Percentiles rank a stretch among this genome's conserved stretches.
These are phyloP conservation scores for Camellia oleifera DNA, from an alignment of 179 eudicot species.

Conservation along the genomic window DNA sequence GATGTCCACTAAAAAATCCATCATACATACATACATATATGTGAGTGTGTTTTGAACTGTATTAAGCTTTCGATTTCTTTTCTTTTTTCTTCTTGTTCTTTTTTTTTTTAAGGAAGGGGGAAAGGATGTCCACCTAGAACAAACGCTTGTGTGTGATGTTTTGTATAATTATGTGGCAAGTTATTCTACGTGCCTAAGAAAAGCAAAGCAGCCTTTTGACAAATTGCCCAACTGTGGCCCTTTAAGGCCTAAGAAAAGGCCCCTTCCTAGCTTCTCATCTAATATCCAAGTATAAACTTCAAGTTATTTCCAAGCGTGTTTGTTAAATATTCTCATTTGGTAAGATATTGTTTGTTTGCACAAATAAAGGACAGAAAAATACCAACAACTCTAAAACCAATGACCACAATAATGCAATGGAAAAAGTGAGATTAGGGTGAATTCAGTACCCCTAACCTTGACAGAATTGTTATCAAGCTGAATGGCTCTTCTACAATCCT, in stretches of 20 bases:
- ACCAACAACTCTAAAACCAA: background rate
- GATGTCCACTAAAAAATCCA: too few relatives aligned
- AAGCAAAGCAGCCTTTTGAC: background rate
- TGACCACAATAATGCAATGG: too few relatives aligned
- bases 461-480: slow-evolving; percentile 73
- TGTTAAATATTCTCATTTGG: background rate
- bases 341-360: background rate
- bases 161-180: background rate
- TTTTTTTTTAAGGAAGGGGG: background rate
- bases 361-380: background rate
- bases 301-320: background rate
- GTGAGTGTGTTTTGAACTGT: too few relatives aligned
- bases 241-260: background rate
- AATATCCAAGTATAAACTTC: background rate
- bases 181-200: background rate
- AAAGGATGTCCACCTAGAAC: background rate
- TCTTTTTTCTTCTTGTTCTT: too few relatives aligned
- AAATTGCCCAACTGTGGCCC: background rate
- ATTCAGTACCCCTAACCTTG: slow-evolving; percentile 50
- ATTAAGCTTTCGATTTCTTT: too few relatives aligned
- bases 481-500: slow-evolving; percentile 81
- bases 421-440: background rate
- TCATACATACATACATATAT: too few relatives aligned
- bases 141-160: background rate
- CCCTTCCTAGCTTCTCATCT: background rate